Conservation (phyloP, 495 filamentous ascomycete genomes). For the Tuber microsphaerosporum region DNA sequence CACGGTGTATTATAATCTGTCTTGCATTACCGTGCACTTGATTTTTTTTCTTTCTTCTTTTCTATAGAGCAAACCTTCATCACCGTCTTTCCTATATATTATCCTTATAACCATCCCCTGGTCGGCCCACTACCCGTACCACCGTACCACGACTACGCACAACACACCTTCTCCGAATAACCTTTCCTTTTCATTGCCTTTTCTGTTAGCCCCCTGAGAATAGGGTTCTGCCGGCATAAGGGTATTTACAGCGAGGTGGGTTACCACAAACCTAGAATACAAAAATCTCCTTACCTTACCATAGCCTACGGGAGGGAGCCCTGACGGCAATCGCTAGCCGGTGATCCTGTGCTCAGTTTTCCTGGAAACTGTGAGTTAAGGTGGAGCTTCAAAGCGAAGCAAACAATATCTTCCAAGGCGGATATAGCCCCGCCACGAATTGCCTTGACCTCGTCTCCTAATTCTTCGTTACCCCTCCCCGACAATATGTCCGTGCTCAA, state of each 20-base stretch:
- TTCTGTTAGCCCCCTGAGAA: not conserved
- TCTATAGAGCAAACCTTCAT: not conserved
- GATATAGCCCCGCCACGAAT: not conserved
- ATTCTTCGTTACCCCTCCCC: not conserved
- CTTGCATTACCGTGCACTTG: not conserved
- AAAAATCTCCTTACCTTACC: not conserved
- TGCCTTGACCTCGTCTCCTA: not conserved
- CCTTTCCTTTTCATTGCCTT: not conserved
- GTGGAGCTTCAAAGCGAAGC: constrained; percentile 5
- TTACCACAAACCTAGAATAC: not conserved
- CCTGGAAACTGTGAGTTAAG: not conserved
- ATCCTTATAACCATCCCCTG: not conserved
- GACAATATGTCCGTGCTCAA: constrained; percentile 5
- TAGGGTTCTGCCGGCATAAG: not conserved
- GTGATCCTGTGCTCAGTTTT: not conserved
- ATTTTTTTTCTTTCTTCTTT: not conserved
- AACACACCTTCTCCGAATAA: not conserved
- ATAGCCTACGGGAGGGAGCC: not conserved
- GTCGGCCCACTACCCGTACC: not conserved
- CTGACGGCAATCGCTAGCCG: not conserved
- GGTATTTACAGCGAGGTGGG: not conserved
- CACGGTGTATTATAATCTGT: not conserved
- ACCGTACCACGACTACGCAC: not conserved
- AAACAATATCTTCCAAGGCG: constrained; percentile 16
- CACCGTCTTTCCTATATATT: not conserved